A percentile compares a stretch with the other conserved stretches of the same genome.
These are phyloP conservation scores for Melaleuca alternifolia DNA, from an alignment of 345 rosid genomes.

Conservation along the genomic window DNA sequence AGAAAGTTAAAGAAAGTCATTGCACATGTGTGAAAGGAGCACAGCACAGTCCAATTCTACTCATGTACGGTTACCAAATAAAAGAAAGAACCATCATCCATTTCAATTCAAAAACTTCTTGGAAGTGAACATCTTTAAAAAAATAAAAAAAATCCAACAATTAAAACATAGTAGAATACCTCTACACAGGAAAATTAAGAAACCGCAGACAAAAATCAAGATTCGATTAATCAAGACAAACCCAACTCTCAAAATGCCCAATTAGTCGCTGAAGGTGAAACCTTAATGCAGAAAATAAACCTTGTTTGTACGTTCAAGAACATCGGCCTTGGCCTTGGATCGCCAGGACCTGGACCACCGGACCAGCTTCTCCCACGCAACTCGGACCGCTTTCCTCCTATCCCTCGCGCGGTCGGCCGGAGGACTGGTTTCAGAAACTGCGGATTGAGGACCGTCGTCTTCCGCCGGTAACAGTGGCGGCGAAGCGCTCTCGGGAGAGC, in stretches of 20 bases:
- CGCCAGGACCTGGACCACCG: slow-evolving; percentile 91
- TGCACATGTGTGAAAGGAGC: not conserved
- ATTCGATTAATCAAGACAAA: not conserved
- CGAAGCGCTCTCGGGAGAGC: not conserved
- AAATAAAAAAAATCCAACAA: not conserved
- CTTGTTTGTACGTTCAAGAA: slow-evolving; percentile 76
- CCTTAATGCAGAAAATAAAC: slow-evolving; percentile 9
- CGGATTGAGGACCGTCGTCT: not conserved
- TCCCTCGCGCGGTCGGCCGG: slow-evolving; percentile 12
- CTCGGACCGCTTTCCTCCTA: slow-evolving; percentile 55
- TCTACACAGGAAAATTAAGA: not conserved
- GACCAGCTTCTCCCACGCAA: slow-evolving; percentile 89
- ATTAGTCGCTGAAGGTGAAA: not conserved
- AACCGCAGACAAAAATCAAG: not conserved
- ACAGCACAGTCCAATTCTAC: not conserved
- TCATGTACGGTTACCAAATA: not conserved
- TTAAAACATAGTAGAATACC: not conserved
- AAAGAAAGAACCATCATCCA: not conserved
- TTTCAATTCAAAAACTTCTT: not conserved
- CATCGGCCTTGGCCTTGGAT: slow-evolving; percentile 62
- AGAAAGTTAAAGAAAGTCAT: not conserved
- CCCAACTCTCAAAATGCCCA: not conserved
- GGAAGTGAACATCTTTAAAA: not conserved
- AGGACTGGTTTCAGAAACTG: not conserved
- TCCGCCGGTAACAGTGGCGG: not conserved